Conservation (phyloP, 805 yeast genomes). For the Wickerhamomyces silvicola region DNA sequence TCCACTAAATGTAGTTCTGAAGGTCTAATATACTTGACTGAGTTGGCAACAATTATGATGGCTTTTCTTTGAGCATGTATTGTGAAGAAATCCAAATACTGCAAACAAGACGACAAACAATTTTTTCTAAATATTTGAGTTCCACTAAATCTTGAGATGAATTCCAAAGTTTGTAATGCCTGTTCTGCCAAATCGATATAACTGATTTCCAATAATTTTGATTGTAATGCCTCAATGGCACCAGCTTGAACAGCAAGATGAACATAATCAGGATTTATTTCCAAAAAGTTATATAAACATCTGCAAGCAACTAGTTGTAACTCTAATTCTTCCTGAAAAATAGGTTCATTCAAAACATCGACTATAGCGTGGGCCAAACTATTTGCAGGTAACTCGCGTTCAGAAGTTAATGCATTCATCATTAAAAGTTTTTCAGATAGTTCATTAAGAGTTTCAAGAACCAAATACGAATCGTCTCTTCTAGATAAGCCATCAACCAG, state of each 20-base stretch:
- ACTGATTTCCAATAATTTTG: constrained; percentile 63
- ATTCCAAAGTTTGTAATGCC: constrained; percentile 68
- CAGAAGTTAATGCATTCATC: constrained; percentile 61
- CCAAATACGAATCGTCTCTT: constrained; percentile 49
- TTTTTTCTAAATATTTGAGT: constrained; percentile 48
- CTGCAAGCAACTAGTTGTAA: constrained; percentile 80
- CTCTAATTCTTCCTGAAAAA: constrained; percentile 60
- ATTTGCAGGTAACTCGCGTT: constrained; percentile 55
- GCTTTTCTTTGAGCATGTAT: constrained; percentile 85
- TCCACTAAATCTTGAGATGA: constrained; percentile 51
- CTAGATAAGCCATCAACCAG: constrained; percentile 15
- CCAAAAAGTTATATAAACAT: constrained; percentile 74
- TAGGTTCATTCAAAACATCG: constrained; percentile 49
- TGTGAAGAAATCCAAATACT: constrained; percentile 81
- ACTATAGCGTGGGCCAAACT: constrained; percentile 50
- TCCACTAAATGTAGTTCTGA: constrained; percentile 42
- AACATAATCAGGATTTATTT: constrained; percentile 60
- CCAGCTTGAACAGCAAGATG: constrained; percentile 57
- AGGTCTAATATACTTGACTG: constrained; percentile 44
- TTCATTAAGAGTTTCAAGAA: constrained; percentile 60
- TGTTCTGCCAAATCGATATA: constrained; percentile 92
- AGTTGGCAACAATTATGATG: constrained; percentile 61
- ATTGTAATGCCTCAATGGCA: constrained; percentile 58
- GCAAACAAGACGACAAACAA: constrained; percentile 59
- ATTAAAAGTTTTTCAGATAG: constrained; percentile 57